Evolutionary conservation across 2,329 filamentous ascomycete species (phyloP).

Genomic region (Fusarium marasasianum): DNA sequence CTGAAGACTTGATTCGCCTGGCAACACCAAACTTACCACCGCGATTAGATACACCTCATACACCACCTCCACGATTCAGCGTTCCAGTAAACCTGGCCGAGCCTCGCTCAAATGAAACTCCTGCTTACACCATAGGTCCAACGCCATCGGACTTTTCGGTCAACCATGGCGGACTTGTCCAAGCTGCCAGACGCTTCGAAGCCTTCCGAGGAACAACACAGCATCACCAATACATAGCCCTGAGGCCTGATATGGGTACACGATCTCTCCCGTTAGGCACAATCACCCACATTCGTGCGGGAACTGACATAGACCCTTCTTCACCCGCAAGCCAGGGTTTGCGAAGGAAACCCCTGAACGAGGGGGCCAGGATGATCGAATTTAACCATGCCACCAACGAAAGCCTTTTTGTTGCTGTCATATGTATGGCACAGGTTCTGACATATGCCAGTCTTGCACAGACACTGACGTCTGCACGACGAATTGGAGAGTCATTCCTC

Average conservation of each 20-base stretch:
- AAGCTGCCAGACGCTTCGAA: conserved; percentile 39
- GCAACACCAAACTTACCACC: conserved; percentile 39
- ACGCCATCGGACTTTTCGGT: conserved; percentile 12
- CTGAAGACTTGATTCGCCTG: conserved; percentile 39
- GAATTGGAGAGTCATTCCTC: conserved; percentile 35
- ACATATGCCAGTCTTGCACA: conserved; percentile 39
- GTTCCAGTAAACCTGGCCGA: conserved; percentile 19
- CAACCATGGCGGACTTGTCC: conserved; percentile 38
- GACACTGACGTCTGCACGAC: conserved; percentile 34
- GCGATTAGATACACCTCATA: conserved; percentile 38
- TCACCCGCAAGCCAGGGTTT: conserved; percentile 14
- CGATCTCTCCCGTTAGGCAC: conserved; percentile 30
- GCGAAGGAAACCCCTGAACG: conserved; percentile 38
- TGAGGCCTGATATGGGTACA: conserved; percentile 32
- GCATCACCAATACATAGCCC: conserved; percentile 34
- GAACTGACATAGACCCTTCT: conserved; percentile 25
- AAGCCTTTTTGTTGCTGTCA: conserved; percentile 36
- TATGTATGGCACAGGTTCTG: conserved; percentile 40
- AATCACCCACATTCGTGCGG: conserved; percentile 33
- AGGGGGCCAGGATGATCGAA: conserved; percentile 36
- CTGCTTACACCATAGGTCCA: not conserved
- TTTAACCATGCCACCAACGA: conserved; percentile 43
- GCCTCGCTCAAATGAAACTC: not conserved
- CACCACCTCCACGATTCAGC: conserved; percentile 21
- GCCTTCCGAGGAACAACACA: conserved; percentile 33